Base-by-base conservation (phyloP, 2,329 filamentous ascomycete genomes). In the Teratosphaeria epicoccoides region DNA sequence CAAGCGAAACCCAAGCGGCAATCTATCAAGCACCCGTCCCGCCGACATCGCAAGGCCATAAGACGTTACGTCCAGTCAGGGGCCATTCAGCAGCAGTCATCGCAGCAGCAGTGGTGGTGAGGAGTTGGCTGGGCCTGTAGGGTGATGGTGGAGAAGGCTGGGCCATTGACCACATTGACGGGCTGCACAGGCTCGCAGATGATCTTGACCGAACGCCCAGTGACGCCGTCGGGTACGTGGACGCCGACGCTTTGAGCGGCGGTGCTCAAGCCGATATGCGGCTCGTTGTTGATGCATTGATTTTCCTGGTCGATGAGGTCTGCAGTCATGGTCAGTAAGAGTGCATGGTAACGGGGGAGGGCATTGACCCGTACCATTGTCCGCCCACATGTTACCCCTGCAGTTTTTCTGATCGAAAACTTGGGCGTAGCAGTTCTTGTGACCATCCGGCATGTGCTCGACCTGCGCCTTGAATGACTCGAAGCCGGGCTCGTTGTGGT, bases 161-260 rank as follows among this genome's bases (percentile, higher is more conserved):
- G 20, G 44, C 40, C n/a, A 26, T 45, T 25, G 45, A 22, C 14
- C 17, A 17, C 17, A 28, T 51, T 22, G 33, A 22, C 7, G 24
- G 24, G 46, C 24, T 25, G 24, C 22, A n/a, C 11, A 25, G 43
- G 20, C 49, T 24, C 10, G 43, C 51, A 52, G 14, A 22, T 23
- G 47, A 52, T 50, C 24, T 29, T 33, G 43, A 50, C 51, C n/a
- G 51, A 52, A 40, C 47, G 51, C 25, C 46, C 51, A 45, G 37
- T 29, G 40, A 49, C 17, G 24, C 33, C 17, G 23, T 20, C 20
- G 24, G 37, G 22, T 12, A n/a, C 24, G 25, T 22, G n/a, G 37
- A 12, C 22, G 10, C 24, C 25, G 23, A 22, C 37, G 40, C 48
- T n/a, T n/a, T n/a, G n/a, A n/a, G n/a, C n/a, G n/a, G n/a, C 43